A percentile compares a stretch with the other conserved stretches of the same genome.
These are phyloP conservation scores for Botryotinia calthae DNA, from an alignment of 2,329 filamentous ascomycete species.

Conservation along the genomic window DNA sequence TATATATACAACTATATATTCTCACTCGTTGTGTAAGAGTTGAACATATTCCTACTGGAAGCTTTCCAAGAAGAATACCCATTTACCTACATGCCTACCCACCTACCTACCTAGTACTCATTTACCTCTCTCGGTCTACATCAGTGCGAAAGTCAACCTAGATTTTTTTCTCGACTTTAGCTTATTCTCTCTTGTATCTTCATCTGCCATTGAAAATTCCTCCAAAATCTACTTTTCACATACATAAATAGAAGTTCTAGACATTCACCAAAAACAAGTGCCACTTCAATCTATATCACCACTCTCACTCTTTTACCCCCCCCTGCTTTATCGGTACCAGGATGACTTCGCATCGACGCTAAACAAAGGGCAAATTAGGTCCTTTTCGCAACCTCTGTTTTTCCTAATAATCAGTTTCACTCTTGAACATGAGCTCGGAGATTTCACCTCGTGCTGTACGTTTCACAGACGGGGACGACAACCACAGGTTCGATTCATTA, in stretches of 20 bases:
- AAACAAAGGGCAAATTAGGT: conserved; percentile 21
- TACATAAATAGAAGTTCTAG: not conserved
- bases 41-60: not conserved
- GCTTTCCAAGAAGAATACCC: not conserved
- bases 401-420: conserved; percentile 3
- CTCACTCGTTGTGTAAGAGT: not conserved
- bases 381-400: conserved; percentile 18
- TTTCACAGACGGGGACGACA: conserved; percentile 52
- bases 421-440: conserved; percentile 42
- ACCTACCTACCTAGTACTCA: not conserved
- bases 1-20: not conserved
- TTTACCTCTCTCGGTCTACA: not conserved
- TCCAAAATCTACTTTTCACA: no score
- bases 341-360: conserved; percentile 22
- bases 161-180: not conserved
- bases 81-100: not conserved
- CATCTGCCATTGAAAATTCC: not conserved
- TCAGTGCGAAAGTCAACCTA: not conserved
- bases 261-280: not conserved
- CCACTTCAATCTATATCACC: not conserved
- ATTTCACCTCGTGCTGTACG: conserved; percentile 55
- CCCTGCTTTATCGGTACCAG: conserved; percentile 16
- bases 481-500: conserved; percentile 45
- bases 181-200: not conserved
- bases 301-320: not conserved